These are phyloP conservation scores for Quercus rubra DNA, from an alignment of 306 rosid species.

Conservation along the genomic window DNA sequence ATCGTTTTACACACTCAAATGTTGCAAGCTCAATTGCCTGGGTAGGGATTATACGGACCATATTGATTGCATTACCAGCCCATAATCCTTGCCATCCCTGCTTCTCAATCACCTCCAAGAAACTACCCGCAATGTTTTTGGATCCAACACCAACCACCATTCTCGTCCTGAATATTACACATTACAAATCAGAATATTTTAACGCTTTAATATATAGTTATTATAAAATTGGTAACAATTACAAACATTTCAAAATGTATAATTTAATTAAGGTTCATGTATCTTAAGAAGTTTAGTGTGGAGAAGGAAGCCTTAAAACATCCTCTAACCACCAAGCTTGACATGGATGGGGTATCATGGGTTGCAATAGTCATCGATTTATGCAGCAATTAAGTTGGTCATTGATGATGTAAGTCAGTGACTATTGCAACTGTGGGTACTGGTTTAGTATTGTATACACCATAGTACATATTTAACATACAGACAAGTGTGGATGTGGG, in stretches of 20 bases:
- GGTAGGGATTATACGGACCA: constrained; percentile 89
- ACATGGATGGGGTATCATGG: neutral
- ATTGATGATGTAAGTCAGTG: neutral
- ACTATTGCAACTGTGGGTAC: no score
- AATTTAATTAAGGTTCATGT: neutral
- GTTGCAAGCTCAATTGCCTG: constrained; percentile 92
- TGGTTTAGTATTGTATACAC: neutral
- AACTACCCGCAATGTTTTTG: constrained; percentile 69
- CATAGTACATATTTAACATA: no score
- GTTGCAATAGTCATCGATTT: neutral
- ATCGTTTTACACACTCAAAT: constrained; percentile 76
- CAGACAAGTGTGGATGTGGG: no score
- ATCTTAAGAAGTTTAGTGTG: neutral
- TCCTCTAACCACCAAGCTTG: neutral
- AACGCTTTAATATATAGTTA: neutral
- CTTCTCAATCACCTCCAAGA: constrained; percentile 77
- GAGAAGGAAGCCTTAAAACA: neutral
- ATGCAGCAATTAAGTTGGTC: neutral
- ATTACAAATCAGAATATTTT: neutral
- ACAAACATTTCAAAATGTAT: neutral
- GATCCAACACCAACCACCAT: constrained; percentile 99
- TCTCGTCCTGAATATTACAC: constrained; percentile 67
- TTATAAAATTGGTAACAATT: neutral
- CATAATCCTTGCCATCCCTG: constrained; percentile 99
- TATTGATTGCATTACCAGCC: constrained; percentile 94